phyloP scores from a whole-genome alignment of 2,329 filamentous ascomycete species.

The Coniochaeta sp. region DNA sequence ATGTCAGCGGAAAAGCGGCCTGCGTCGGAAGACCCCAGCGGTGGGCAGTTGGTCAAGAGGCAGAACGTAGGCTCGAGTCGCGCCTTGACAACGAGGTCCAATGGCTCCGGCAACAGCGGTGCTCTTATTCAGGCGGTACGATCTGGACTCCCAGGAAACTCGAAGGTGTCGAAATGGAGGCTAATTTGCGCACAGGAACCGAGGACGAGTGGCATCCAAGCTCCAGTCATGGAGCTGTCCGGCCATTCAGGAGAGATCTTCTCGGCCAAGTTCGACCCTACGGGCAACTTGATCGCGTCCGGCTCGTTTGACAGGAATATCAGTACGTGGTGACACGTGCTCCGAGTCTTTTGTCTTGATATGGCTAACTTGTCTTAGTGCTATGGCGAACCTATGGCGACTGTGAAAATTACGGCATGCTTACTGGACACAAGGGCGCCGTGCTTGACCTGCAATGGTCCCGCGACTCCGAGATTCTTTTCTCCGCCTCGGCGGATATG shows the following conservation, averaged over 20 bases:
- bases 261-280: slow-evolving; percentile 80
- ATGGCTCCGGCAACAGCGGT: slow-evolving; percentile 36
- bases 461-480: slow-evolving; percentile 82
- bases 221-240: slow-evolving; percentile 88
- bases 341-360: background rate
- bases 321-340: slow-evolving; percentile 23
- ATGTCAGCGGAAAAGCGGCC: slow-evolving; percentile 79
- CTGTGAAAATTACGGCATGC: slow-evolving; percentile 87
- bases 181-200: slow-evolving; percentile 45
- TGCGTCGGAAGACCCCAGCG: slow-evolving; percentile 74
- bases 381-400: slow-evolving; percentile 89
- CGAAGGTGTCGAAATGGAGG: background rate
- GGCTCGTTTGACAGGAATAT: slow-evolving; percentile 93
- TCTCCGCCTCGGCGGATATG: slow-evolving; percentile 89
- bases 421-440: slow-evolving; percentile 86
- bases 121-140: slow-evolving; percentile 45
- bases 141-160: background rate
- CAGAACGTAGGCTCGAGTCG: slow-evolving; percentile 58
- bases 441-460: slow-evolving; percentile 94
- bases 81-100: slow-evolving; percentile 38
- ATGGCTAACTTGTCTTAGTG: slow-evolving; percentile 46
- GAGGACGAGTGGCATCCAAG: slow-evolving; percentile 75
- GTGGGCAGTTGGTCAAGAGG: slow-evolving; percentile 79
- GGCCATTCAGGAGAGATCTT: slow-evolving; percentile 85
- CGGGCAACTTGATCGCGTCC: slow-evolving; percentile 82